phyloP scores from a whole-genome alignment of 2,329 filamentous ascomycete genomes.

The Zymoseptoria crescenta region DNA sequence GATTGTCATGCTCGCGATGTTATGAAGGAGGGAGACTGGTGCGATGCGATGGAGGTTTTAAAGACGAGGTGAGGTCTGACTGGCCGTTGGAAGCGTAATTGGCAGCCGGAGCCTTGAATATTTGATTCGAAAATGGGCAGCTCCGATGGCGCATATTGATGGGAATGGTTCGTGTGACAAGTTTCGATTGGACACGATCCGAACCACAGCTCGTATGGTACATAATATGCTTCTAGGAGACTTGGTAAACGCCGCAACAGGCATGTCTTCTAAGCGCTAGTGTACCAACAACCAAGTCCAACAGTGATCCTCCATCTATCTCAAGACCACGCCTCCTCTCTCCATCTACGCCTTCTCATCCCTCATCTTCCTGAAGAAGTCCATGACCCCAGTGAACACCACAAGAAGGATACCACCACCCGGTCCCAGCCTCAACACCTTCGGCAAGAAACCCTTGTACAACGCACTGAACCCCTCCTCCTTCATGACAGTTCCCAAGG shows the following conservation, averaged over 20 bases:
- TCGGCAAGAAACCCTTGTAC: constrained; percentile 97
- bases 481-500: constrained; percentile 74
- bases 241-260: neutral
- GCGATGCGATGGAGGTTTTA: neutral
- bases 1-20: neutral
- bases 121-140: neutral
- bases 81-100: no score
- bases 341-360: constrained; percentile 26
- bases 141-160: neutral
- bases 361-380: constrained; percentile 75
- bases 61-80: neutral
- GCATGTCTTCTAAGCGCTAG: neutral
- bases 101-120: neutral
- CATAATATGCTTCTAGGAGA: neutral
- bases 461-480: constrained; percentile 89
- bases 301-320: neutral
- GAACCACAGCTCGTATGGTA: neutral
- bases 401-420: constrained; percentile 70
- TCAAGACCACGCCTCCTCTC: no score
- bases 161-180: no score
- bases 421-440: constrained; percentile 72
- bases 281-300: neutral
- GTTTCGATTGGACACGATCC: neutral
- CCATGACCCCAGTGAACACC: constrained; percentile 81
- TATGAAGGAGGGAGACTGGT: neutral